Base-by-base conservation (phyloP, 2,329 filamentous ascomycete genomes). In the Ophiostoma sp. region DNA sequence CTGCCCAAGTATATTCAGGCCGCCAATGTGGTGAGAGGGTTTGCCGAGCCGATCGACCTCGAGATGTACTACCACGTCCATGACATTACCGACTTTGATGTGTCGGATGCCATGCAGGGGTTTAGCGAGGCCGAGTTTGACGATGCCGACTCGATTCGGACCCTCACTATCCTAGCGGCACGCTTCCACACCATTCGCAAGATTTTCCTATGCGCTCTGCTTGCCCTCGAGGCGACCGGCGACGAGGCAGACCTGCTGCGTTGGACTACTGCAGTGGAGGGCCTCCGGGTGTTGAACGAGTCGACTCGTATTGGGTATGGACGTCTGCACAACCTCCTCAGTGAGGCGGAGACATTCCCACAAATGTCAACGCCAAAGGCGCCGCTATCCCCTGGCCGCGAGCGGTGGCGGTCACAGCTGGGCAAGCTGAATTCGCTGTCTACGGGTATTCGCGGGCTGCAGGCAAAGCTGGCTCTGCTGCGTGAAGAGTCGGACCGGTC, bases 31-130 rank as follows among this genome's bases (percentile, higher is more conserved):
- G 82, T 98, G 27, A 89, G 89, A 76, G 86, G 86, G 0, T 87
- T 96, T 70, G 88, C 94, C 1, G 89, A 94, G 77, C 87, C 91
- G 76, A 86, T 90, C 67, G 92, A 97, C 76, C 81, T 99, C 62
- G 93, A 96, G 75, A 95, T 93, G 79, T 96, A 97, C 77, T 91
- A 95, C 76, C 94, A 98, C 76, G 90, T 94, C 72, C 94, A 94
- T 77, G 91, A 94, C 74, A 87, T 94, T 72, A 91, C 87, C 72
- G 85, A 89, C 71, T 86, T 89, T 70, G 91, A 94, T 77, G 86
- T 92, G 48, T 84, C 86, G 27, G 90, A 92, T 75, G 87, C 89
- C n/a, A 84, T 89, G 74, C 81, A 84, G 62, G 87, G 87, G 1
- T 89, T 90, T 71, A 27, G 69, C n/a, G 85, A 87, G 62, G 80